Evolutionary conservation across 495 filamentous ascomycete species (phyloP).

Genomic region (Lophium mytilinum): DNA sequence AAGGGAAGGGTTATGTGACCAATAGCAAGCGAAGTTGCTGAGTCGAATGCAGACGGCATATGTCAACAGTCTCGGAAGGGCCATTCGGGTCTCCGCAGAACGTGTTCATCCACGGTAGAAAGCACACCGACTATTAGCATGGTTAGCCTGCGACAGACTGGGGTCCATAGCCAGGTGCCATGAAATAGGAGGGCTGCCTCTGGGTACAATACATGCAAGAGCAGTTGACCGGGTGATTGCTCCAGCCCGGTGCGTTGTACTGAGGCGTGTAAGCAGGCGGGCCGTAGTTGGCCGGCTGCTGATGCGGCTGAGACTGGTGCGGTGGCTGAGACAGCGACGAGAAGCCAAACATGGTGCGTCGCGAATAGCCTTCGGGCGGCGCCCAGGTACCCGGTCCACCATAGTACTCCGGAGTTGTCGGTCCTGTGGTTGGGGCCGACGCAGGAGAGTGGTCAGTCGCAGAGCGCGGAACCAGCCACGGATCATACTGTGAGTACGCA

Average conservation of each 20-base stretch:
- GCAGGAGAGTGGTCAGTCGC: conserved; percentile 58
- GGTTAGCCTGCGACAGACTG: conserved; percentile 51
- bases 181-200: conserved; percentile 58
- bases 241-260: conserved; percentile 28
- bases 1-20: conserved; percentile 17
- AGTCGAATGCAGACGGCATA: conserved; percentile 4
- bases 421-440: conserved; percentile 60
- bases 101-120: not conserved
- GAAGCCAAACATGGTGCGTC: conserved; percentile 32
- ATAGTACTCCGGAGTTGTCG: conserved; percentile 39
- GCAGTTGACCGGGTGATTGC: conserved; percentile 50
- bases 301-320: conserved; percentile 20
- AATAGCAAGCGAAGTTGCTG: not conserved
- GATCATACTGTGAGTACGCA: conserved; percentile 36
- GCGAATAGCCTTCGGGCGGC: conserved; percentile 26
- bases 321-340: conserved; percentile 26
- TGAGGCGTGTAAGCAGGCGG: conserved; percentile 21
- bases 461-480: conserved; percentile 45
- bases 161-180: conserved; percentile 43
- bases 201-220: conserved; percentile 59
- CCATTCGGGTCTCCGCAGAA: not conserved
- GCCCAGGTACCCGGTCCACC: conserved; percentile 41
- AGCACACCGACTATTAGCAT: not conserved
- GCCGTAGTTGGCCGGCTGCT: conserved; percentile 21
- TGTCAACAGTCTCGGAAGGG: not conserved